These are phyloP conservation scores for Fusarium heterosporum DNA, from an alignment of 2,329 filamentous ascomycete species.

Conservation along the genomic window DNA sequence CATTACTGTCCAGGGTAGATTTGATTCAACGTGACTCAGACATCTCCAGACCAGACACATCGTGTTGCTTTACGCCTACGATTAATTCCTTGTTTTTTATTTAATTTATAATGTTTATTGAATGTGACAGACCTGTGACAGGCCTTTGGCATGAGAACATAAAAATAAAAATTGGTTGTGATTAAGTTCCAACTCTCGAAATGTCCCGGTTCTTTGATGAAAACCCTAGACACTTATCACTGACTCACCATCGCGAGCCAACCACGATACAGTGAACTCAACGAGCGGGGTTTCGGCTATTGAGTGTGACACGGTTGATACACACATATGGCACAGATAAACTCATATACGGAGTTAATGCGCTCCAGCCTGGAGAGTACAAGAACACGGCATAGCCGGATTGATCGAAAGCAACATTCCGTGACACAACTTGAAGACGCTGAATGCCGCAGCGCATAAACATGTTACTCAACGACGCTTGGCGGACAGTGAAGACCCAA, in stretches of 20 bases:
- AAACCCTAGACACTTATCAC: background rate
- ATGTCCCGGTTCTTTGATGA: background rate
- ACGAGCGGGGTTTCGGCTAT: conserved; percentile 10
- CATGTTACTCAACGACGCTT: conserved; percentile 5
- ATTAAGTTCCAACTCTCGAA: background rate
- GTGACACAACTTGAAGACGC: background rate
- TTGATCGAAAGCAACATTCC: background rate
- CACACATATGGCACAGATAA: conserved; percentile 1
- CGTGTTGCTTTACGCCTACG: background rate
- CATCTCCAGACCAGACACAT: background rate
- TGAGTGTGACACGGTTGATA: background rate
- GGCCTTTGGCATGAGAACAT: background rate
- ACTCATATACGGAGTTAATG: background rate
- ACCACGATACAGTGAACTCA: background rate
- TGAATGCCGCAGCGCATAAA: conserved; percentile 11
- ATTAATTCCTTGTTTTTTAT: background rate
- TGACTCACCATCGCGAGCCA: conserved; percentile 13
- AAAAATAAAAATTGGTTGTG: background rate
- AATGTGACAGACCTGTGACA: no score
- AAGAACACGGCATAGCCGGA: background rate
- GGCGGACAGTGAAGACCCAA: background rate
- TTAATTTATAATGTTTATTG: background rate
- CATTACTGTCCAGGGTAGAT: conserved; percentile 7
- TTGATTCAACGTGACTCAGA: background rate
- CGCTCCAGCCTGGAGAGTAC: background rate